Conservation (phyloP, 192 early-diverging fungal species). For the Coemansia sp. region DNA sequence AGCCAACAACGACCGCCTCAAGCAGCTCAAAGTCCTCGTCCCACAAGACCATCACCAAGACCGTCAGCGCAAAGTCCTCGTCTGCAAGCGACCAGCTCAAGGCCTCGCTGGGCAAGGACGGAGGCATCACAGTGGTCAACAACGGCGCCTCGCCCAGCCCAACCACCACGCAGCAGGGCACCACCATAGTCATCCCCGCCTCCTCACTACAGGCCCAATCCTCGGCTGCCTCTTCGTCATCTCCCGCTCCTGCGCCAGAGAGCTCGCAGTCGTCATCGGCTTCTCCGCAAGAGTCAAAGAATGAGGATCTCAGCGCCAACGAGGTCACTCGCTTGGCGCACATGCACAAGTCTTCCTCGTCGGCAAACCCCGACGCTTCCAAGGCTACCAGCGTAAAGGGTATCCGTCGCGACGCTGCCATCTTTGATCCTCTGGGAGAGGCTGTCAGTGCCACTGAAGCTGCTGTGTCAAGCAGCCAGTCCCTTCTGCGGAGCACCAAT, state of each 20-base stretch:
- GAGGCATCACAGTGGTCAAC: conserved; percentile 39
- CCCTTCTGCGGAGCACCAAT: not conserved
- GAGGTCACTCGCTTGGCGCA: conserved; percentile 35
- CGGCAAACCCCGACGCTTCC: conserved; percentile 16
- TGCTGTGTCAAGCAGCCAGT: not conserved
- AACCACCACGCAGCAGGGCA: conserved; percentile 16
- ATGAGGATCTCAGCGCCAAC: conserved; percentile 36
- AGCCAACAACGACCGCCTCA: conserved; percentile 5
- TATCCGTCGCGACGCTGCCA: conserved; percentile 29
- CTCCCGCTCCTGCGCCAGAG: conserved; percentile 6
- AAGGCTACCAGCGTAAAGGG: conserved; percentile 23
- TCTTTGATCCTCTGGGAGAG: conserved; percentile 20
- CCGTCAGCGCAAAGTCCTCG: conserved; percentile 16
- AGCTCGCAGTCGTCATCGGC: conserved; percentile 9
- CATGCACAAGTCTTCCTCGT: conserved; percentile 15
- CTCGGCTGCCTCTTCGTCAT: conserved; percentile 3
- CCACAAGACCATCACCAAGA: conserved; percentile 45
- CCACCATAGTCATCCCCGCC: conserved; percentile 40
- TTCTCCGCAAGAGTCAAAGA: conserved; percentile 10
- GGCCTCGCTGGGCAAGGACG: conserved; percentile 49
- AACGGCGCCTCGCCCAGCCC: conserved; percentile 13
- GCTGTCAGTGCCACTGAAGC: conserved; percentile 11
- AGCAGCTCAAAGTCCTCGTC: conserved; percentile 14
- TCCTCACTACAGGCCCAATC: conserved; percentile 22
- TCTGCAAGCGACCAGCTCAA: conserved; percentile 19